A percentile compares a stretch with the other conserved stretches of the same genome.
Evolutionary conservation across 345 rosid genomes (phyloP).

Genomic region (Laguncularia racemosa): DNA sequence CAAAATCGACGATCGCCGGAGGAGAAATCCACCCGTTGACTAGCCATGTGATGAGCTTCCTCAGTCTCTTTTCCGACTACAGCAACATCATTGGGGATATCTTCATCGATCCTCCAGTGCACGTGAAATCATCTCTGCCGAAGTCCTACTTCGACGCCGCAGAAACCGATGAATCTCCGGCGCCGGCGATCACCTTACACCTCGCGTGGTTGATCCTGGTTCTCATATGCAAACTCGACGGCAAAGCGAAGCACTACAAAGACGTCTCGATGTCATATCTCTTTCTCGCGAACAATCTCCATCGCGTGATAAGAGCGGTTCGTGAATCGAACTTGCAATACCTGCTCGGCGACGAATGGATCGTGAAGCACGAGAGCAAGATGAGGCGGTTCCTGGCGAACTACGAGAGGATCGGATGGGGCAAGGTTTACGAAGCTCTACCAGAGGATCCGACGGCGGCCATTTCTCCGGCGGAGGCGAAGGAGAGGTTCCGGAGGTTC

Average conservation of each 20-base stretch:
- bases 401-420: constrained; percentile 21
- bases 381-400: constrained; percentile 17
- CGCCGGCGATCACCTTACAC: constrained; percentile 9
- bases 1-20: constrained; percentile 7
- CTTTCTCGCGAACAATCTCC: constrained; percentile 23
- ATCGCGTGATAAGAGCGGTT: constrained; percentile 9
- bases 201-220: constrained; percentile 19
- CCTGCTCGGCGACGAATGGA: constrained; percentile 22
- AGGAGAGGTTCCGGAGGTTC: constrained; percentile 16
- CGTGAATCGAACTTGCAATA: constrained; percentile 16
- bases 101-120: constrained; percentile 1
- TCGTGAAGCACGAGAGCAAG: constrained; percentile 14
- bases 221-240: constrained; percentile 26
- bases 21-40: constrained; percentile 12
- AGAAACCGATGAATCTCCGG: neutral
- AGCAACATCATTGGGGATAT: constrained; percentile 8
- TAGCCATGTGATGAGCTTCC: constrained; percentile 2
- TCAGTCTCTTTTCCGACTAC: constrained; percentile 9
- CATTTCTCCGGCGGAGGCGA: constrained; percentile 9
- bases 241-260: constrained; percentile 16
- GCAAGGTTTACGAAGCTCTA: neutral
- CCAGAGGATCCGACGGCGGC: constrained; percentile 4
- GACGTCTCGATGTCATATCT: constrained; percentile 17
- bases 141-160: constrained; percentile 6
- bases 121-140: constrained; percentile 2